Evolutionary conservation across 192 early-diverging fungal species (phyloP).

Genomic region (Mortierella alpina): DNA sequence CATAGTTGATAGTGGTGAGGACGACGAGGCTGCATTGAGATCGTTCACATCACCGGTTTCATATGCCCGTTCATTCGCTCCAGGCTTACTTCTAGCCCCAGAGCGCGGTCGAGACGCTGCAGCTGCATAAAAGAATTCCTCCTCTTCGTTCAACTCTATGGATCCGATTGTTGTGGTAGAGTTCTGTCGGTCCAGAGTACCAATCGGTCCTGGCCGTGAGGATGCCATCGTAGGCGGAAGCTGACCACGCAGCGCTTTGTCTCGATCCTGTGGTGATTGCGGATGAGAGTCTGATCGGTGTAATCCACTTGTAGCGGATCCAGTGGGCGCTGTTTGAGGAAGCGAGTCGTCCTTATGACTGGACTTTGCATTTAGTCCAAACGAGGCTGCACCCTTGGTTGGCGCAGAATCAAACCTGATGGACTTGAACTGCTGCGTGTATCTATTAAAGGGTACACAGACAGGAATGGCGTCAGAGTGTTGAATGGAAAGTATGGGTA

Average conservation of each 20-base stretch:
- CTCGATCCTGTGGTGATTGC: slow-evolving; percentile 1
- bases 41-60: not conserved
- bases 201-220: not conserved
- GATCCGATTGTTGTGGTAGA: slow-evolving; percentile 34
- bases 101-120: not conserved
- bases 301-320: slow-evolving; percentile 3
- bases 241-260: not conserved
- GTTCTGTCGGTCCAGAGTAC: not conserved
- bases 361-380: slow-evolving; percentile 13
- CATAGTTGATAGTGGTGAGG: not conserved
- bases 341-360: slow-evolving; percentile 18
- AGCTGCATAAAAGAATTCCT: slow-evolving; percentile 38
- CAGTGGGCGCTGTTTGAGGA: not conserved
- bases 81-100: not conserved
- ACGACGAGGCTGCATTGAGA: not conserved
- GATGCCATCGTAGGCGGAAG: not conserved
- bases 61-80: not conserved
- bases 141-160: slow-evolving; percentile 35
- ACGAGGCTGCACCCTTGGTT: slow-evolving; percentile 16
- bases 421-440: slow-evolving; percentile 51
- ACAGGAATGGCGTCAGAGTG: not conserved
- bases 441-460: slow-evolving; percentile 5
- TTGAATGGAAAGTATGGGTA: not conserved
- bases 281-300: slow-evolving; percentile 3
- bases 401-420: slow-evolving; percentile 49